Percentiles rank a stretch among this genome's conserved stretches.
Evolutionary conservation across 2,329 filamentous ascomycete genomes (phyloP).

Genomic region (Claviceps fusiformis): DNA sequence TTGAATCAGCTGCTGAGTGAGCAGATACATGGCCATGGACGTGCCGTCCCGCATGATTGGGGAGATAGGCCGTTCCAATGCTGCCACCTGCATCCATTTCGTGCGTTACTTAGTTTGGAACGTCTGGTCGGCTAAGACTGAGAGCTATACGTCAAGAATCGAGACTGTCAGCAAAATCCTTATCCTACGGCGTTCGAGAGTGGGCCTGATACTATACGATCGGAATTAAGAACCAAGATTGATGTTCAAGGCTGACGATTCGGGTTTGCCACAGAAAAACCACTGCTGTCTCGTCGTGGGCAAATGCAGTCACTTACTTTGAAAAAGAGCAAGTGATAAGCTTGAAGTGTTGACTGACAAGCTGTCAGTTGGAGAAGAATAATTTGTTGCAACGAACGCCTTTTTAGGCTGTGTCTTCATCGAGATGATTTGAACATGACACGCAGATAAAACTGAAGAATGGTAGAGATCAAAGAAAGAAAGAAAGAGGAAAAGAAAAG

Average conservation of each 20-base stretch:
- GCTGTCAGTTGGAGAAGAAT: background rate
- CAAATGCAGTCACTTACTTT: slow-evolving; percentile 7
- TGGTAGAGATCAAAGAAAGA: background rate
- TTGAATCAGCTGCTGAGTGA: slow-evolving; percentile 18
- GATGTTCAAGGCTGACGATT: background rate
- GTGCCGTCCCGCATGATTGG: slow-evolving; percentile 16
- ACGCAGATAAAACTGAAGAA: background rate
- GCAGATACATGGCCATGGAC: slow-evolving; percentile 17
- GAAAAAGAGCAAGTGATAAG: slow-evolving; percentile 20
- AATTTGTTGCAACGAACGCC: background rate
- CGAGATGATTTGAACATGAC: background rate
- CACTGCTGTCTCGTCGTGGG: slow-evolving; percentile 1
- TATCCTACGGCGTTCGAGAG: background rate
- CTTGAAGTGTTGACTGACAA: slow-evolving; percentile 12
- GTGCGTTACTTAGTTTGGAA: slow-evolving; percentile 9
- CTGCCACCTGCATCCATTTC: slow-evolving; percentile 23
- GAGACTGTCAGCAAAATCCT: background rate
- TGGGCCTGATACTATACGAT: background rate
- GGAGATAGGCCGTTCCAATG: slow-evolving; percentile 18
- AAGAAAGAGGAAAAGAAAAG: background rate
- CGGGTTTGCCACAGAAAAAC: background rate
- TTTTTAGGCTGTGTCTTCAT: background rate
- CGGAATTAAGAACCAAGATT: background rate
- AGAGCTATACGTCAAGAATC: slow-evolving; percentile 9
- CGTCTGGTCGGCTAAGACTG: slow-evolving; percentile 22